A percentile compares a stretch with the other conserved stretches of the same genome.
Evolutionary conservation across 805 yeast species (phyloP).

Genomic region (Cyberlindnera maritima): DNA sequence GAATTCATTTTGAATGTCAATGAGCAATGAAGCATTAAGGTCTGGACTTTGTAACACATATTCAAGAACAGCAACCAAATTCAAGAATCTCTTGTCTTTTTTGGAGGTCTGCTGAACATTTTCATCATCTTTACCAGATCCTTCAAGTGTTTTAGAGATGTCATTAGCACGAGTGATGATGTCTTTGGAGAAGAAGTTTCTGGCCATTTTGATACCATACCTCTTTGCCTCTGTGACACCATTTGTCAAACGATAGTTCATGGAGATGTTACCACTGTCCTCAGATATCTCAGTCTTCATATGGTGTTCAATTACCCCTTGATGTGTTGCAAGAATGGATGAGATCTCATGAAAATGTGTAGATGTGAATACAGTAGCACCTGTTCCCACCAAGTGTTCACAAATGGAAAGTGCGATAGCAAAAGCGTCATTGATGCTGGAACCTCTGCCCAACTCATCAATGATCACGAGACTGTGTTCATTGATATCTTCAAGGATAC

Average conservation of each 20-base stretch:
- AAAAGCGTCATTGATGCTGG: conserved; percentile 50
- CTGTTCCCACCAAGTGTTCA: conserved; percentile 33
- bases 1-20: conserved; percentile 28
- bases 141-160: conserved; percentile 23
- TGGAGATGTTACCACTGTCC: conserved; percentile 17
- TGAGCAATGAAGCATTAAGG: conserved; percentile 18
- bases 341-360: no score
- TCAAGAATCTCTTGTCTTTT: conserved; percentile 26
- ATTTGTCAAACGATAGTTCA: conserved; percentile 31
- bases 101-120: conserved; percentile 1
- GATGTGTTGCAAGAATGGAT: conserved; percentile 23
- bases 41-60: conserved; percentile 16
- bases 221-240: conserved; percentile 28
- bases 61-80: conserved; percentile 27
- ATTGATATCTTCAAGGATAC: conserved; percentile 37
- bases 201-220: conserved; percentile 32
- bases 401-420: conserved; percentile 45
- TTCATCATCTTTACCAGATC: conserved; percentile 2
- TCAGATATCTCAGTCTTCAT: conserved; percentile 32
- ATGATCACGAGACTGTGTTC: conserved; percentile 38
- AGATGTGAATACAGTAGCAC: conserved; percentile 36
- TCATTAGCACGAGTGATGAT: conserved; percentile 30
- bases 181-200: conserved; percentile 23
- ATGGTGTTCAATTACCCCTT: conserved; percentile 27
- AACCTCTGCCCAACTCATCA: conserved; percentile 58